Evolutionary conservation across 805 yeast species (phyloP), one percentile per base, ranked within the genome.

Genomic region (Metschnikowia aberdeeniae): DNA sequence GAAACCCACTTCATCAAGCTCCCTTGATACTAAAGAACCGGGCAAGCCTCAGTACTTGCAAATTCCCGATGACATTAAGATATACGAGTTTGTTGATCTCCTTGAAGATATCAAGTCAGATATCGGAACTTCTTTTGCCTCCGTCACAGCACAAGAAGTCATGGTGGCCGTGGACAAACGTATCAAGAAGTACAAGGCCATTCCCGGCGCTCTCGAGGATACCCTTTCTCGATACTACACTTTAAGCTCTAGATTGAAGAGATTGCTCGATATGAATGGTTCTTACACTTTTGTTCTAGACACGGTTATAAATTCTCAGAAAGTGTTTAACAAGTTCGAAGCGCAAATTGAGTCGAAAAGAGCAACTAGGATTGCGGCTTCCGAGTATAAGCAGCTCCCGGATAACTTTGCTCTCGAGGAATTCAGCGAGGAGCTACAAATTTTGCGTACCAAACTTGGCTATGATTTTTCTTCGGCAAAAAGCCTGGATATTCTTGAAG

Each of bases 281-380:
- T 84, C 82, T 1, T 76, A 80, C 53, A 68, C 82, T 2, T 76
- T 76, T 42, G 70, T 78, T 10, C 70, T 83, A 54, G 89, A 83
- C 54, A 67, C 82, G 1, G 56, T 82, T 34, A 56, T 79, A 17
- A 74, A 77, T 41, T 78, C 76, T 49, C 77, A 76, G 43, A 57
- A 61, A 1, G 56, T 50, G 3, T 58, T 59, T 40, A 52, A 50
- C 1, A 20, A 46, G 8, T 52, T 60, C 36, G 63, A 60, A 35
- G 33, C 26, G 24, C 42, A 36, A 14, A 39, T 49, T 6, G 12
- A 36, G 7, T 33, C 42, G 3, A 44, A n/a, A 20, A 33, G 33
- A 17, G 29, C 27, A 9, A 9, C 7, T 26, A 14, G 20, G 6
- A 11, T n/a, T 4, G 31, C 22, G 30, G 11, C 28, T 2, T 10